Percentiles rank a stretch among this genome's conserved stretches.
phyloP scores from a whole-genome alignment of 495 filamentous ascomycete genomes.

The Margaritispora aquatica region DNA sequence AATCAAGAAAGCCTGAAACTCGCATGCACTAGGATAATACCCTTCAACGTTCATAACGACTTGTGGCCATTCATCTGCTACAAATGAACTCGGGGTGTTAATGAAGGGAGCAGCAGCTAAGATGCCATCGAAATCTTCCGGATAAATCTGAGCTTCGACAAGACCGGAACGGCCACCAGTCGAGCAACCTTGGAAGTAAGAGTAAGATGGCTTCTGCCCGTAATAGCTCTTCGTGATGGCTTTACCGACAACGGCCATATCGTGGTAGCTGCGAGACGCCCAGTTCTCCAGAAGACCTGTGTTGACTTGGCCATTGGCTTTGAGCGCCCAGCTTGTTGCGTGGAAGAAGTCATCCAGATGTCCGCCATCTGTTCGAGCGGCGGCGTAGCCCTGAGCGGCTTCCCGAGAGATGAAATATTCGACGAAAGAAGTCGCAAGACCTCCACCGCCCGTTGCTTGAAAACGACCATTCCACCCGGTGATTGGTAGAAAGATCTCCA shows the following conservation, averaged over 20 bases:
- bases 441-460: conserved; percentile 37
- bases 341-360: not conserved
- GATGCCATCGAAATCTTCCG: conserved; percentile 35
- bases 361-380: conserved; percentile 37
- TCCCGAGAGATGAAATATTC: conserved; percentile 10
- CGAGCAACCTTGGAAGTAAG: conserved; percentile 41
- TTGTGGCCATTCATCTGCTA: conserved; percentile 25
- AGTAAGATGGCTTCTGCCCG: conserved; percentile 28
- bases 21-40: conserved; percentile 23
- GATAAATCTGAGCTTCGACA: conserved; percentile 35
- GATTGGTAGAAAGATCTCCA: conserved; percentile 32
- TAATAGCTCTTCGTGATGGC: conserved; percentile 28
- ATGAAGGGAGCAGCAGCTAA: conserved; percentile 32
- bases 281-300: conserved; percentile 33
- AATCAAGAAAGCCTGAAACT: conserved; percentile 25
- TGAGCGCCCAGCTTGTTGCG: conserved; percentile 32
- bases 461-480: conserved; percentile 36
- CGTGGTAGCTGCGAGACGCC: conserved; percentile 24
- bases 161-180: conserved; percentile 38
- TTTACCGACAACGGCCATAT: conserved; percentile 30
- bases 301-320: conserved; percentile 35
- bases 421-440: conserved; percentile 27
- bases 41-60: conserved; percentile 27
- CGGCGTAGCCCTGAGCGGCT: conserved; percentile 31
- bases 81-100: conserved; percentile 22